phyloP scores from a whole-genome alignment of 305 asterid species.

The Fraxinus platypoda region DNA sequence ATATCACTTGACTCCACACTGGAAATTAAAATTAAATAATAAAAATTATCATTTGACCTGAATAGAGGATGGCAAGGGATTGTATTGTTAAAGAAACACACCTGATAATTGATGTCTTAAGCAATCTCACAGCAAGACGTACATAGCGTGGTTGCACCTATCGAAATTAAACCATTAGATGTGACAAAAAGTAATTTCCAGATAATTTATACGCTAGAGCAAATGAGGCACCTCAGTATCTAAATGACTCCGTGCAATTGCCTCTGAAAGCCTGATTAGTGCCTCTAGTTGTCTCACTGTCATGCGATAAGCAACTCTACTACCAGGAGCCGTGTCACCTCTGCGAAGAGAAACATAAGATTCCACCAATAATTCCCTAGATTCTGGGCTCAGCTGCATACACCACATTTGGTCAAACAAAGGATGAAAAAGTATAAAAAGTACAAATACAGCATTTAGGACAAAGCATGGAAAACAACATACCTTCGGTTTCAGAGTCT shows the following conservation, averaged over 20 bases:
- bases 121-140: slow-evolving; percentile 67
- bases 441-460: neutral
- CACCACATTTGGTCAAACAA: slow-evolving; percentile 18
- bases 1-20: slow-evolving; percentile 95
- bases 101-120: slow-evolving; percentile 92
- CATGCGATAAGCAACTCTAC: slow-evolving; percentile 97
- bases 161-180: slow-evolving; percentile 24
- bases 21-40: slow-evolving; percentile 28
- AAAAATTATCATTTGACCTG: slow-evolving; percentile 6
- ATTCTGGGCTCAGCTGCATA: slow-evolving; percentile 68
- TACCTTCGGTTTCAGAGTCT: slow-evolving; percentile 90
- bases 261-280: slow-evolving; percentile 87
- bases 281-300: slow-evolving; percentile 96
- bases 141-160: slow-evolving; percentile 78
- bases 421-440: slow-evolving; percentile 7
- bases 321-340: slow-evolving; percentile 90
- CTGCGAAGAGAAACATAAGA: slow-evolving; percentile 83
- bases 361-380: slow-evolving; percentile 75
- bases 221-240: slow-evolving; percentile 57
- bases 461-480: neutral
- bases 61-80: neutral
- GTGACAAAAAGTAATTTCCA: neutral
- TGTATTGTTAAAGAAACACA: slow-evolving; percentile 28
- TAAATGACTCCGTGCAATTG: slow-evolving; percentile 84
- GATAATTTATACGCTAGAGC: slow-evolving; percentile 1